These are phyloP conservation scores for Neonothopanus nambi DNA, from an alignment of 1,284 basidiomycete species.

Conservation along the genomic window DNA sequence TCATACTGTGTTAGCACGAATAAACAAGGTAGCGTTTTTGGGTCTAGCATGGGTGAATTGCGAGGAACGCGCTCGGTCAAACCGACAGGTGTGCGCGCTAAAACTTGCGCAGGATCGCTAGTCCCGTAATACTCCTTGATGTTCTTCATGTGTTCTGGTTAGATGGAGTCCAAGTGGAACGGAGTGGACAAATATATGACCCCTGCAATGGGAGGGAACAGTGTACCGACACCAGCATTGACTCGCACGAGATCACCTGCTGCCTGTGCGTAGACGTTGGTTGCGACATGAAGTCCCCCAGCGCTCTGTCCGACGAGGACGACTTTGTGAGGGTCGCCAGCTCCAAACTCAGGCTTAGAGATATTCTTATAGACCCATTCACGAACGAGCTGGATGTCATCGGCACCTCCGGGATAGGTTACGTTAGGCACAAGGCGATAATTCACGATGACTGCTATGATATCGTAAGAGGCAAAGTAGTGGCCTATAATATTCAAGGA, in stretches of 20 bases:
- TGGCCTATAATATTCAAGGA: not conserved
- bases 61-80: not conserved
- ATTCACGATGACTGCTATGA: not conserved
- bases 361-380: conserved; percentile 10
- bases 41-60: not conserved
- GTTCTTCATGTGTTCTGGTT: not conserved
- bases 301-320: conserved; percentile 3
- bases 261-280: conserved; percentile 6
- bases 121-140: conserved; percentile 4
- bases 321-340: conserved; percentile 2
- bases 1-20: conserved; percentile 3
- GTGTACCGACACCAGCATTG: not conserved
- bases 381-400: conserved; percentile 4
- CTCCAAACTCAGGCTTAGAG: not conserved
- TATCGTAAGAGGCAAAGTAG: conserved; percentile 4
- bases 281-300: conserved; percentile 6
- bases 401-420: conserved; percentile 4
- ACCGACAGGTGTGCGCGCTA: not conserved
- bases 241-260: not conserved
- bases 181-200: conserved; percentile 2
- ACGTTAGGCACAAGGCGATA: conserved; percentile 6
- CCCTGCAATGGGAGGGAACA: not conserved
- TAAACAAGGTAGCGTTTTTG: not conserved
- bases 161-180: not conserved
- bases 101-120: not conserved